Evolutionary conservation across 805 yeast genomes (phyloP).

Genomic region (Suhomyces pyralidae): DNA sequence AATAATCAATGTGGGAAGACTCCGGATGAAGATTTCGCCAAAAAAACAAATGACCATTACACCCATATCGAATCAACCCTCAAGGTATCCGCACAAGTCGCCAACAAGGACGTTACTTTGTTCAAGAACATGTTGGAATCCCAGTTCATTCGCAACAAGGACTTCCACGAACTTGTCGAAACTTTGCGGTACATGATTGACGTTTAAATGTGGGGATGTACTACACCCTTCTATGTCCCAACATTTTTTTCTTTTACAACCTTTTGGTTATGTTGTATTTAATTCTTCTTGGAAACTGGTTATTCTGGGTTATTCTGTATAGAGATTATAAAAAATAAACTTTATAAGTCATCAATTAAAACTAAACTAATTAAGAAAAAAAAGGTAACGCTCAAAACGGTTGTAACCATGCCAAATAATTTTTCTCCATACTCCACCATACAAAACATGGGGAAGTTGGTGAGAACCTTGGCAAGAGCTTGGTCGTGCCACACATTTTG

Average conservation of each 20-base stretch:
- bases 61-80: conserved; percentile 5
- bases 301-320: background rate
- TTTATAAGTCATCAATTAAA: background rate
- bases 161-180: conserved; percentile 5
- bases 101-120: conserved; percentile 2
- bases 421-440: background rate
- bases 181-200: background rate
- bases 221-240: background rate
- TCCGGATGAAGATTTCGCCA: background rate
- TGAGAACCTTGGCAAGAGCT: background rate
- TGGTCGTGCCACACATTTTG: background rate
- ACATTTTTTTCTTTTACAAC: background rate
- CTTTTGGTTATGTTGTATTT: background rate
- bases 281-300: background rate
- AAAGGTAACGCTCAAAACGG: background rate
- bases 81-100: background rate
- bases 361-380: background rate
- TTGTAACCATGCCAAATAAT: background rate
- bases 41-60: background rate
- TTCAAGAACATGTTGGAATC: conserved; percentile 6
- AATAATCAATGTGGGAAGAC: conserved; percentile 3
- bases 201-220: background rate
- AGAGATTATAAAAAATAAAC: background rate
- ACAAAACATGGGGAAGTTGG: background rate
- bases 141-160: conserved; percentile 5